Conservation (phyloP, 352 stramenopile species). For the Thalassiosira allenii region DNA sequence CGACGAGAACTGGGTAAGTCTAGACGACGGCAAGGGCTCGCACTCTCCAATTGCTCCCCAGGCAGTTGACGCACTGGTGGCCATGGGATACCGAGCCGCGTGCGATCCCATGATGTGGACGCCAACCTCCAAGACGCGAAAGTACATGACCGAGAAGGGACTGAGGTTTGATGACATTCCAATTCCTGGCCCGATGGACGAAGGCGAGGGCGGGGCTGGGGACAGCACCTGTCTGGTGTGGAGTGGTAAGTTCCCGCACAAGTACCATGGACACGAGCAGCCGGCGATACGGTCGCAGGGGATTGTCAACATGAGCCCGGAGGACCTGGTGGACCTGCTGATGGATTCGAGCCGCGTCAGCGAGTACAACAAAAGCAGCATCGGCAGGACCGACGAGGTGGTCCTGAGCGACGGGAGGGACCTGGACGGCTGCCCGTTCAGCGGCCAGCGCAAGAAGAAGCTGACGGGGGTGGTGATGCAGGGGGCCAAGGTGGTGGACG, state of each 20-base stretch:
- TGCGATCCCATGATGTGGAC: slow-evolving; percentile 76
- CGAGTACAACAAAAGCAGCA: slow-evolving; percentile 84
- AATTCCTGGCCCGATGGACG: slow-evolving; percentile 46
- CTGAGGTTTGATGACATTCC: slow-evolving; percentile 58
- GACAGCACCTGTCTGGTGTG: slow-evolving; percentile 68
- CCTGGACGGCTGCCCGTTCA: slow-evolving; percentile 53
- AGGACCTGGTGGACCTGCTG: slow-evolving; percentile 76
- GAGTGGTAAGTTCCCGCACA: slow-evolving; percentile 73
- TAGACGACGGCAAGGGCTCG: slow-evolving; percentile 62
- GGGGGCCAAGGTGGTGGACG: slow-evolving; percentile 51
- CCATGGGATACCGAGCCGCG: slow-evolving; percentile 58
- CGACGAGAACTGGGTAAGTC: slow-evolving; percentile 75
- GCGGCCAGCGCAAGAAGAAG: slow-evolving; percentile 59
- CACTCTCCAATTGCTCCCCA: slow-evolving; percentile 76
- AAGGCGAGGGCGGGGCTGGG: slow-evolving; percentile 48
- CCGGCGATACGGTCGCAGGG: slow-evolving; percentile 69
- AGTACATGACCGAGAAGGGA: slow-evolving; percentile 62
- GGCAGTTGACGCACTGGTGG: slow-evolving; percentile 68
- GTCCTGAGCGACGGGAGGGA: slow-evolving; percentile 65
- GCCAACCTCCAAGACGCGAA: slow-evolving; percentile 58
- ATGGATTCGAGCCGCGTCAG: slow-evolving; percentile 77
- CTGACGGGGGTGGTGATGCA: slow-evolving; percentile 59
- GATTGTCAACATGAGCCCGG: slow-evolving; percentile 69
- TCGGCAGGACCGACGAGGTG: slow-evolving; percentile 73
- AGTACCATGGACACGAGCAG: slow-evolving; percentile 64